Evolutionary conservation across 106 monocot species (phyloP).

Genomic region (Phalaenopsis aphrodite): DNA sequence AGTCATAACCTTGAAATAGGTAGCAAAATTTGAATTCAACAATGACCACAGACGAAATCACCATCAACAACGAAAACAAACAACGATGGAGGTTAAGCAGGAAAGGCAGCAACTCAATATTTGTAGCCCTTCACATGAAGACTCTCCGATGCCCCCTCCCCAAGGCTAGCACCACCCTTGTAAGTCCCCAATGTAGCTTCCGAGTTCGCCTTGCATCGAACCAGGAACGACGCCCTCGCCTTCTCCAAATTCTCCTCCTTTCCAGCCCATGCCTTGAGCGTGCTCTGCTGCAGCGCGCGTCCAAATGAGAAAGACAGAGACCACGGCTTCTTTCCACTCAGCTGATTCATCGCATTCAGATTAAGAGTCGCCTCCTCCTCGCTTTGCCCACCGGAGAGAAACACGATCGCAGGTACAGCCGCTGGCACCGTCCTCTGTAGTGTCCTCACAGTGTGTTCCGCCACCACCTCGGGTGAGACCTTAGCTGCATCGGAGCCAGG

Average conservation of each 20-base stretch:
- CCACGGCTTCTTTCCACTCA: conserved; percentile 49
- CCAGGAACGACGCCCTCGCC: conserved; percentile 34
- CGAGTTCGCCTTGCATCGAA: conserved; percentile 36
- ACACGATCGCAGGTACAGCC: conserved; percentile 42
- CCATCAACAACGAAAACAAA: not conserved
- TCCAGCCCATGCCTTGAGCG: conserved; percentile 41
- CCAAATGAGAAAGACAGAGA: conserved; percentile 36
- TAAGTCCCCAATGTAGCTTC: conserved; percentile 37
- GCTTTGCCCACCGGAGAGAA: conserved; percentile 43
- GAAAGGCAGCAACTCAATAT: conserved; percentile 8
- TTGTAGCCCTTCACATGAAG: conserved; percentile 43
- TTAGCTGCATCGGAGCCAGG: conserved; percentile 34
- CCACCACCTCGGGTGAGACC: conserved; percentile 31
- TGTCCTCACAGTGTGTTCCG: conserved; percentile 39
- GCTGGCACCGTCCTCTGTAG: conserved; percentile 46
- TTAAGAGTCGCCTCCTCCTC: conserved; percentile 34
- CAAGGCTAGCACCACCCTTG: conserved; percentile 34
- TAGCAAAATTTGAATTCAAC: too few relatives aligned
- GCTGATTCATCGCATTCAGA: conserved; percentile 32
- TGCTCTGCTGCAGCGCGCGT: conserved; percentile 40
- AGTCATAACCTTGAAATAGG: too few relatives aligned
- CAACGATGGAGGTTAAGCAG: not conserved
- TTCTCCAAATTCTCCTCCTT: conserved; percentile 39
- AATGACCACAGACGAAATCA: not conserved
- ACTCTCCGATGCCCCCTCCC: conserved; percentile 36